phyloP scores from a whole-genome alignment of 2,329 filamentous ascomycete species.

The Parafenestella ontariensis region DNA sequence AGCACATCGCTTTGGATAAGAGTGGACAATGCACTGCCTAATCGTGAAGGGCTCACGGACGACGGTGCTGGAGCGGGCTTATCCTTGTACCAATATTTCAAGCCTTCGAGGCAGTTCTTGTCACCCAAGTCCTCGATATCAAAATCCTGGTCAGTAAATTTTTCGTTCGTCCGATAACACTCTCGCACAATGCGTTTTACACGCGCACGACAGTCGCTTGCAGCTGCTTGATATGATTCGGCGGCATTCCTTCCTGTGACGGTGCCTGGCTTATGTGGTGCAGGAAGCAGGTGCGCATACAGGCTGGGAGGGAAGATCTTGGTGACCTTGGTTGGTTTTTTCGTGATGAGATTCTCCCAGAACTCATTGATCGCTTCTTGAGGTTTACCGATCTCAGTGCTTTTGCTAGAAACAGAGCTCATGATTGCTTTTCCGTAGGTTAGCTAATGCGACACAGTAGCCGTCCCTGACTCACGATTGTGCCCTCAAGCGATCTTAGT shows the following conservation, averaged over 20 bases:
- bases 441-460: background rate
- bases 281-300: constrained; percentile 59
- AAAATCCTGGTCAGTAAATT: constrained; percentile 83
- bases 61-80: constrained; percentile 58
- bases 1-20: constrained; percentile 32
- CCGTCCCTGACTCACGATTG: background rate
- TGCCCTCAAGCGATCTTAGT: background rate
- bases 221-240: constrained; percentile 75
- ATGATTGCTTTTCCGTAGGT: constrained; percentile 18
- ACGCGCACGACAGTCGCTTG: constrained; percentile 68
- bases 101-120: constrained; percentile 40
- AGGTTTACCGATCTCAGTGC: constrained; percentile 46
- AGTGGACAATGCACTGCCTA: constrained; percentile 35
- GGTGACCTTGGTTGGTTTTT: constrained; percentile 74
- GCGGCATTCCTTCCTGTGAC: constrained; percentile 66
- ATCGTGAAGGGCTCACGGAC: constrained; percentile 13
- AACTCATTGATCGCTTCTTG: constrained; percentile 74
- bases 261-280: constrained; percentile 53
- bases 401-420: constrained; percentile 25
- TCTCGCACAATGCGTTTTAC: constrained; percentile 64
- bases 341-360: constrained; percentile 72
- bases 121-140: constrained; percentile 76
- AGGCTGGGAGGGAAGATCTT: constrained; percentile 72
- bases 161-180: constrained; percentile 79
- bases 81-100: constrained; percentile 51